phyloP scores from a whole-genome alignment of 495 filamentous ascomycete genomes.

The Neurospora tetraspora region DNA sequence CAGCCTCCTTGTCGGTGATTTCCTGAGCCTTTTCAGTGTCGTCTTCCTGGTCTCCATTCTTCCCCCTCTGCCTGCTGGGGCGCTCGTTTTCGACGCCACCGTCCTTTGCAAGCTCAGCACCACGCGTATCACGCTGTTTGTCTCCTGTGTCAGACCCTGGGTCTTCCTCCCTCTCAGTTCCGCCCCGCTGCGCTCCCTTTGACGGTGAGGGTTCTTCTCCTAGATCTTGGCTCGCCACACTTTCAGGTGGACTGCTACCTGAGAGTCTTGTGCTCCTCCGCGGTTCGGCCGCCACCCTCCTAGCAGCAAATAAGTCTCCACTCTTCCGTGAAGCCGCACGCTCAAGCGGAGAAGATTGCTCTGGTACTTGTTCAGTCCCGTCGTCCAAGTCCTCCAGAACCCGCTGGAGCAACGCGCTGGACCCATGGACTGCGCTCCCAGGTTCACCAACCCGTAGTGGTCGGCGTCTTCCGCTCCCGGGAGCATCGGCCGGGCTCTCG shows the following conservation, averaged over 20 bases:
- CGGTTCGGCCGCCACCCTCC: not conserved
- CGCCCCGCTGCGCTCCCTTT: not conserved
- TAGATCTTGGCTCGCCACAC: not conserved
- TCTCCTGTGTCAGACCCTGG: slow-evolving; percentile 2
- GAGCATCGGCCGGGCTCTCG: slow-evolving; percentile 39
- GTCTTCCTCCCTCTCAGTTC: not conserved
- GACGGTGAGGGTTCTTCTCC: not conserved
- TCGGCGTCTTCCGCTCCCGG: slow-evolving; percentile 33
- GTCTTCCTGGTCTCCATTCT: slow-evolving; percentile 11
- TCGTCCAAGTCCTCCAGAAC: slow-evolving; percentile 18
- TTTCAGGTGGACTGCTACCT: slow-evolving; percentile 1
- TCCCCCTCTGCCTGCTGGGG: slow-evolving; percentile 11
- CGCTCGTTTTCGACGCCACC: slow-evolving; percentile 10
- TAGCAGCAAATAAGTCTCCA: not conserved
- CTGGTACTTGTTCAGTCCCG: slow-evolving; percentile 1
- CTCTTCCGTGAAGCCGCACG: slow-evolving; percentile 20
- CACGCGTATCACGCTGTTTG: slow-evolving; percentile 14
- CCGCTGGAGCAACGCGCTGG: slow-evolving; percentile 19
- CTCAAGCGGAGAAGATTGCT: slow-evolving; percentile 32
- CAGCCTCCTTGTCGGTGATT: slow-evolving; percentile 26
- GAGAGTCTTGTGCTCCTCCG: slow-evolving; percentile 7
- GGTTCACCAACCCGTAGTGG: slow-evolving; percentile 15
- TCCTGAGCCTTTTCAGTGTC: slow-evolving; percentile 18
- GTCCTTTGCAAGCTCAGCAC: slow-evolving; percentile 5
- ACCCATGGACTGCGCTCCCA: slow-evolving; percentile 14